Conservation (phyloP, 2,329 filamentous ascomycete genomes). For the Sarocladiaceae sp. region DNA sequence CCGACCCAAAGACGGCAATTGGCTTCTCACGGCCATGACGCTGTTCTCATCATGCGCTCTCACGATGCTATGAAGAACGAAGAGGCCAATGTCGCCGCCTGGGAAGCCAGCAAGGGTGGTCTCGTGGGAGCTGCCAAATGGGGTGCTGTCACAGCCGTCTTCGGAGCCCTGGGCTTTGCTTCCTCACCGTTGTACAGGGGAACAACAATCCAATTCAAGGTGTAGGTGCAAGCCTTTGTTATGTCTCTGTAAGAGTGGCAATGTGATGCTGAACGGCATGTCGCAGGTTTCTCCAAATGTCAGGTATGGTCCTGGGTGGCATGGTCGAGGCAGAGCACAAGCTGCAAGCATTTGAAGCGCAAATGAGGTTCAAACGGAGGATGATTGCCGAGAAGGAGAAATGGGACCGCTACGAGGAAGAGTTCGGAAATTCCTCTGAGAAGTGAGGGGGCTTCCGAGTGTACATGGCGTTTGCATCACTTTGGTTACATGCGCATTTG, state of each 20-base stretch:
- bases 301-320: slow-evolving; percentile 73
- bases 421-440: slow-evolving; percentile 41
- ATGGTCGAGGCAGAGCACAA: slow-evolving; percentile 70
- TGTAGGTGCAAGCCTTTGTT: slow-evolving; percentile 43
- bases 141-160: slow-evolving; percentile 58
- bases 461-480: not conserved
- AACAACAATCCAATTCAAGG: slow-evolving; percentile 69
- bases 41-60: slow-evolving; percentile 31
- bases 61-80: slow-evolving; percentile 56
- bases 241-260: too few relatives aligned
- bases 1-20: not conserved
- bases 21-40: not conserved
- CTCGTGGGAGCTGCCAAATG: slow-evolving; percentile 63
- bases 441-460: slow-evolving; percentile 18
- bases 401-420: slow-evolving; percentile 62
- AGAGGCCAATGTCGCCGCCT: slow-evolving; percentile 63
- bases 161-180: slow-evolving; percentile 55
- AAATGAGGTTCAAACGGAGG: slow-evolving; percentile 58
- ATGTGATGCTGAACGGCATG: too few relatives aligned
- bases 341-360: slow-evolving; percentile 60
- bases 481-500: slow-evolving; percentile 1
- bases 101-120: slow-evolving; percentile 65
- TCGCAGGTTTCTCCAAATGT: slow-evolving; percentile 72
- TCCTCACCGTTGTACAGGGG: slow-evolving; percentile 67
- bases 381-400: slow-evolving; percentile 58